Evolutionary conservation across 1,139 yeast genomes (phyloP), one percentile per base, ranked within the genome.

Genomic region (Scheffersomyces insectosa): DNA sequence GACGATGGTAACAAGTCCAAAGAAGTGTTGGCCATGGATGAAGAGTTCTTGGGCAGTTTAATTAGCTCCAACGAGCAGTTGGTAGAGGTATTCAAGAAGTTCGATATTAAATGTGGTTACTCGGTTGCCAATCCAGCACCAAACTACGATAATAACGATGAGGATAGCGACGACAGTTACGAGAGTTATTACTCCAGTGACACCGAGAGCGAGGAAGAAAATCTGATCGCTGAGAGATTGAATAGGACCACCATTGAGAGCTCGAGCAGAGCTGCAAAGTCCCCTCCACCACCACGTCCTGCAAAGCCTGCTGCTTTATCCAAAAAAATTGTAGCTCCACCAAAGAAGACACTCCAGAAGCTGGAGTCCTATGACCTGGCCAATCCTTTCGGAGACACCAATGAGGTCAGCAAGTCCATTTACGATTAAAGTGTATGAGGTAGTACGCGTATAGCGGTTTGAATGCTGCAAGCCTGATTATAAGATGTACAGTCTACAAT

Each of bases 21-120:
- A 2, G 72, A 61, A 43, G 62, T 62, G 2, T 49, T 58, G 12
- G 64, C 61, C 3, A 60, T 72, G 65, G 79, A 82, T 44, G 97
- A 90, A 51, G 96, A 88, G 58, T 86, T 84, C 51, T 68, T 93
- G 54, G 98, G 97, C 8, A 79, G 91, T 40, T 74, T 93, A 52
- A 80, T 93, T 47, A 85, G 81, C 50, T 95, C 97, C 39, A 93
- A 93, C 60, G 99, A 93, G 56, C 91, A 86, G 57, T 75, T 93
- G 49, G 95, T 93, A 9, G 71, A 70, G 4, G 84, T 90, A 0
- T 75, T 93, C 56, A 81, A 83, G 54, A 66, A 72, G 47, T 90
- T 82, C 60, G 96, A 91, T 49, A 43, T 51, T 2, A 60, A 65
- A 43, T 65, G 75, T 34, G 79, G 79, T 2, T 67, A 67, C 44